Base-by-base conservation (phyloP, 2,329 filamentous ascomycete species). In the Alternaria novae-zelandiae region DNA sequence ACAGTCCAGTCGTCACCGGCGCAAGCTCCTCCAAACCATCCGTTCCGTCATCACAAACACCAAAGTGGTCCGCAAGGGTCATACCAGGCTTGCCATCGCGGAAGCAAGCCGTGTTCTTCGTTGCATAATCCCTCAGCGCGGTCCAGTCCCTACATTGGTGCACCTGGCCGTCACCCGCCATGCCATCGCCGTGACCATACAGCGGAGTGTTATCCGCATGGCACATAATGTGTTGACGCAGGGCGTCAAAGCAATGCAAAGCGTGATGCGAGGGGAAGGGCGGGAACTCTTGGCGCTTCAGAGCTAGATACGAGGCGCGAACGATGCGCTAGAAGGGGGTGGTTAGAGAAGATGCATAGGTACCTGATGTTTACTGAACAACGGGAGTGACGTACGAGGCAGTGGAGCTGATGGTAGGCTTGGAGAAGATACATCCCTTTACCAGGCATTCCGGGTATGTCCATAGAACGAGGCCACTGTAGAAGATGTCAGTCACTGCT, bases 61-160 rank as follows among this genome's bases (percentile, higher is more conserved):
- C 54, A 41, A 61, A 61, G 11, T 32, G 59, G n/a, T 61, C 59
- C 26, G 45, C 59, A 26, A 61, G 32, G 9, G 30, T 61, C 59
- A 61, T 61, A 23, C 59, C 59, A 20, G 54, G 59, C 17, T 45
- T 43, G 4, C 59, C 59, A 57, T 76, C 74, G 15, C 67, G 57
- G 43, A 76, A 75, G 44, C 74, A 76, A 3, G 74, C 74, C 9
- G 74, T 66, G 41, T 76, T 65, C 15, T 69, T 61, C 6, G 66
- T 69, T 13, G 67, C 67, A 54, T 59, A 70, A 21, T 67, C 61
- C 11, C 66, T 55, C 32, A 70, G 53, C 12, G 57, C 61, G 32
- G 64, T 58, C 68, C 68, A 70, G 43, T 61, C 53, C 21, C 60
- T 55, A 50, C 68, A 70, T 41, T 66, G 65, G 11, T 59, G 67